Percentiles rank a stretch among this genome's conserved stretches.
These are phyloP conservation scores for Steccherinum ochraceum DNA, from an alignment of 768 basidiomycete genomes.

Conservation along the genomic window DNA sequence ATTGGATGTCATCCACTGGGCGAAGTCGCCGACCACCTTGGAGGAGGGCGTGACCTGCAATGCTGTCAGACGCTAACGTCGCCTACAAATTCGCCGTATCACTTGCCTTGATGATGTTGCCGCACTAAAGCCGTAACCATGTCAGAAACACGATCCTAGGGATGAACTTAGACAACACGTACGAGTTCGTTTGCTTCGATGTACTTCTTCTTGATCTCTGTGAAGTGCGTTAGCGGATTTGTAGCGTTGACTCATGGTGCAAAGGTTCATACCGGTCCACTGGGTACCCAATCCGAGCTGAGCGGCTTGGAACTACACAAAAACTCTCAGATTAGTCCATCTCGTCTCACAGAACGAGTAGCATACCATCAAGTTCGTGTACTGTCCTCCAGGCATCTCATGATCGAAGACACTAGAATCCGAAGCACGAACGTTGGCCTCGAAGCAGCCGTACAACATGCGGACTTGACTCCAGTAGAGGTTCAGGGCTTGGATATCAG, in stretches of 20 bases:
- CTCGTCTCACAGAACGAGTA: constrained; percentile 9
- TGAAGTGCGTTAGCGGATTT: background rate
- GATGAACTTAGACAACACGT: constrained; percentile 21
- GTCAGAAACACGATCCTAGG: background rate
- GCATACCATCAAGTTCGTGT: constrained; percentile 86
- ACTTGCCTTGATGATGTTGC: constrained; percentile 87
- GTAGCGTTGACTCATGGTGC: background rate
- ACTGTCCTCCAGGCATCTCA: constrained; percentile 98
- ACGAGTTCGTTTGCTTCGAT: constrained; percentile 96
- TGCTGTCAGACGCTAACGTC: background rate
- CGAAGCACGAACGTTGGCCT: constrained; percentile 94
- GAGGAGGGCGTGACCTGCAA: constrained; percentile 91
- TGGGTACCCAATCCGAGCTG: constrained; percentile 96
- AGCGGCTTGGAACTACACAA: constrained; percentile 90
- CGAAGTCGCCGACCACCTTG: constrained; percentile 98
- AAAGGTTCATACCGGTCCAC: constrained; percentile 62
- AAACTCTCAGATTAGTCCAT: background rate
- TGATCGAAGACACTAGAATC: constrained; percentile 99
- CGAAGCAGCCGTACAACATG: constrained; percentile 92
- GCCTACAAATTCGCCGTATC: constrained; percentile 1
- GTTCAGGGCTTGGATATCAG: constrained; percentile 96
- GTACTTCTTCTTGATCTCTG: constrained; percentile 97
- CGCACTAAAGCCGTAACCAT: constrained; percentile 50
- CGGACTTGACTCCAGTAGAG: constrained; percentile 98
- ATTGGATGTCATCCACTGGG: constrained; percentile 99